Evolutionary conservation across 1,139 yeast genomes (phyloP).

Genomic region (Pneumocystis sp.): DNA sequence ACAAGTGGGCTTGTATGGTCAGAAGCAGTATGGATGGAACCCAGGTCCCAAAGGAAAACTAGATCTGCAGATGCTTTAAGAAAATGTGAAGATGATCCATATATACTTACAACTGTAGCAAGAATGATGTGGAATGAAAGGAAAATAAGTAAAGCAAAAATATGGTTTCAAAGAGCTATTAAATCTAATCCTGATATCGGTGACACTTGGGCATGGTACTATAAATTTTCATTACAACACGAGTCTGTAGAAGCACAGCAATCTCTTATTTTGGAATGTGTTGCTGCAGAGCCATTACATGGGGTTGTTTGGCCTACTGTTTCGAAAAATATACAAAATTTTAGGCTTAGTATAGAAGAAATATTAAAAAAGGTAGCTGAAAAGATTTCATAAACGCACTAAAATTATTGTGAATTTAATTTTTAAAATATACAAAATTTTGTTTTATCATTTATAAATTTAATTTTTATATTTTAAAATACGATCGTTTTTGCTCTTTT

Average conservation of each 20-base stretch:
- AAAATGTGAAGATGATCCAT: conserved; percentile 45
- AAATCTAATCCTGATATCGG: conserved; percentile 45
- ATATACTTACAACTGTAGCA: conserved; percentile 51
- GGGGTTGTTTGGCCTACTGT: conserved; percentile 46
- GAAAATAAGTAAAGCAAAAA: conserved; percentile 46
- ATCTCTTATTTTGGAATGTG: conserved; percentile 23
- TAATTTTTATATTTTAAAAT: background rate
- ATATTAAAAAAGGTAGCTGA: conserved; percentile 22
- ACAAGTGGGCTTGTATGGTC: conserved; percentile 49
- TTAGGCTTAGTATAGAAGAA: conserved; percentile 28
- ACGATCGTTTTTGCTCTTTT: background rate
- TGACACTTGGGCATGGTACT: conserved; percentile 65
- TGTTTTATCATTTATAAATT: background rate
- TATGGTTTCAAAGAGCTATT: conserved; percentile 65
- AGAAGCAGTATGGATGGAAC: conserved; percentile 37
- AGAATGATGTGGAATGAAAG: conserved; percentile 54
- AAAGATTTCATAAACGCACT: conserved; percentile 15
- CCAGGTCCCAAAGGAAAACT: conserved; percentile 40
- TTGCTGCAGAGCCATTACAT: conserved; percentile 36
- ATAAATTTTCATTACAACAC: conserved; percentile 29
- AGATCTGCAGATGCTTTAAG: conserved; percentile 60
- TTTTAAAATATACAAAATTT: background rate
- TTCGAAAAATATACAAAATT: conserved; percentile 32
- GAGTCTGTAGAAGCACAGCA: conserved; percentile 22
- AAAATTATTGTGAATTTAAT: background rate